Base-by-base conservation (phyloP, 1,139 yeast genomes). In the Casaregolazyma suthepensis region DNA sequence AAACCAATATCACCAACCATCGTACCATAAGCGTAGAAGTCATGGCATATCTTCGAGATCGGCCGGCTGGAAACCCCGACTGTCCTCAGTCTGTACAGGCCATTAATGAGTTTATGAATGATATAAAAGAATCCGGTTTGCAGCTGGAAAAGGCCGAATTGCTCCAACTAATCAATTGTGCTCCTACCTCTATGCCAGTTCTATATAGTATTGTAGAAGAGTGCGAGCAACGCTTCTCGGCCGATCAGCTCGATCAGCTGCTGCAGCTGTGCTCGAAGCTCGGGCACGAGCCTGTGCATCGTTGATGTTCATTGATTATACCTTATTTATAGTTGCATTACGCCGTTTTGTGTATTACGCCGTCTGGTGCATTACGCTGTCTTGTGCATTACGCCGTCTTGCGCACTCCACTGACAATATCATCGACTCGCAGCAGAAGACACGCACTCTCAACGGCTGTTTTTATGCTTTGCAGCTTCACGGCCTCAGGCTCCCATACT, bases 401-500 rank as follows among this genome's bases (percentile, higher is more conserved):
- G 66, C 96, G 85, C 45, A 90, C 96, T 62, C 98, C 99, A 70
- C 96, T 86, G 50, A 94, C 99, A 63, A 93, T 93, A 70, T 93
- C 99, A 70, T 93, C 99, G 49, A 93, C 99, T 67, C 99, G 85
- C 69, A 93, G 78, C 65, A 93, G 77, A 74, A 93, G 78, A 71
- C 97, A 87, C 7, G 99, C 98, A 76, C 96, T 86, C 73, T 93
- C 99, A 61, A 94, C 87, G 45, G 96, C 96, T 18, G 99, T 94
- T 76, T 93, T 93, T 63, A 93, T 86, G 59, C 96, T 86, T 75
- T 93, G 99, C 67, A 88, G 94, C 74, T 93, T 93, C 71, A 93
- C 90, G 49, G 89, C 97, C 74, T 93, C 97, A 17, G 99, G 99
- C 74, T 93, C 99, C 99, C 99, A 93, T 60, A 93, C 87, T 45